Evolutionary conservation across 768 basidiomycete genomes (phyloP).

Genomic region (Auricularia auricula-judae): DNA sequence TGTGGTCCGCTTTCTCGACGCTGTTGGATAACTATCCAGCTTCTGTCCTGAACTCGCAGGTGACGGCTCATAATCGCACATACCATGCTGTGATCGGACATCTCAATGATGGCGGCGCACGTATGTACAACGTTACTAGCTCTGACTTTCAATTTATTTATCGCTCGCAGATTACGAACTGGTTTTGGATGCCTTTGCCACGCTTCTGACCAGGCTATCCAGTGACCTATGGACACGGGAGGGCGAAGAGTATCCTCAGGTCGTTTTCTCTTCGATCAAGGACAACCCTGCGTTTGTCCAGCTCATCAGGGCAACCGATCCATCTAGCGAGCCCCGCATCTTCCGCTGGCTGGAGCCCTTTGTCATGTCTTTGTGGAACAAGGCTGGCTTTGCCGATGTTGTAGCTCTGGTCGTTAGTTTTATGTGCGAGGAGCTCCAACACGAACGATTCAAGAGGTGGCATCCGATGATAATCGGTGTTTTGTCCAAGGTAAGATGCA

Average conservation of each 20-base stretch:
- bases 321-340: conserved; percentile 33
- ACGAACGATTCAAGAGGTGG: conserved; percentile 51
- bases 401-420: conserved; percentile 63
- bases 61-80: conserved; percentile 23
- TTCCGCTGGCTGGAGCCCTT: conserved; percentile 58
- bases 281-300: conserved; percentile 53
- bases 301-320: conserved; percentile 27
- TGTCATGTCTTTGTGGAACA: conserved; percentile 42
- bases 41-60: background rate
- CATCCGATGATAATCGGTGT: conserved; percentile 50
- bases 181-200: conserved; percentile 46
- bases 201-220: conserved; percentile 48
- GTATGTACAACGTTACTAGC: conserved; percentile 31
- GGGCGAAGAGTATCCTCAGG: conserved; percentile 59
- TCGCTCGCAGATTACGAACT: conserved; percentile 41
- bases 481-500: conserved; percentile 48
- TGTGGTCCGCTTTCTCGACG: background rate
- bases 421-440: conserved; percentile 73
- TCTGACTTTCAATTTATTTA: conserved; percentile 9
- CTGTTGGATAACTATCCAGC: background rate
- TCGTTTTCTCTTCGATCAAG: conserved; percentile 74
- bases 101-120: conserved; percentile 44
- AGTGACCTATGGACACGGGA: conserved; percentile 58
- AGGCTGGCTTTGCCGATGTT: conserved; percentile 45
- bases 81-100: conserved; percentile 47